phyloP scores from a whole-genome alignment of 352 stramenopile species.

The Thalassiosira hispida region DNA sequence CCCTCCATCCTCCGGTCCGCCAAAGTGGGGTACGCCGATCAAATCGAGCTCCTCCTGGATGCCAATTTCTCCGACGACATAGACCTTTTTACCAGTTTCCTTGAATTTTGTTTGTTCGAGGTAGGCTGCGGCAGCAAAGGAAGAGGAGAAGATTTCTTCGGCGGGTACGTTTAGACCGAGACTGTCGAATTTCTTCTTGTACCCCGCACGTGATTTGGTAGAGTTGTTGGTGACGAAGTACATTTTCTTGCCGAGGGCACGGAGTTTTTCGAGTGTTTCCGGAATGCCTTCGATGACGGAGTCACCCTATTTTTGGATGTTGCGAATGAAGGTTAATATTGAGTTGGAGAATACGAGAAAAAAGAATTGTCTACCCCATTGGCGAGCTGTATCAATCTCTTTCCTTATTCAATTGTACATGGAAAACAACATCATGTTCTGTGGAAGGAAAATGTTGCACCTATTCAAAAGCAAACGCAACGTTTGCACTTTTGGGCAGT shows the following conservation, averaged over 20 bases:
- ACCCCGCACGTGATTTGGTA: constrained; percentile 87
- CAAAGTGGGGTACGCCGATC: constrained; percentile 87
- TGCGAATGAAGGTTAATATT: background rate
- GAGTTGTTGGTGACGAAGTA: constrained; percentile 93
- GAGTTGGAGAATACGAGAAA: constrained; percentile 3
- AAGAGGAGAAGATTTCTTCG: constrained; percentile 88
- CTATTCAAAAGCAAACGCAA: too few relatives aligned
- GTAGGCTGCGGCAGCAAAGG: constrained; percentile 89
- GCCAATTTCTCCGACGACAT: constrained; percentile 89
- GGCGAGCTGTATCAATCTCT: too few relatives aligned
- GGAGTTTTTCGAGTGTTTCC: constrained; percentile 85
- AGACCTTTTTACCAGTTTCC: constrained; percentile 87
- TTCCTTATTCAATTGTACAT: too few relatives aligned
- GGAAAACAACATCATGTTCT: too few relatives aligned
- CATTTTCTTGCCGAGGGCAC: constrained; percentile 86
- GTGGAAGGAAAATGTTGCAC: too few relatives aligned
- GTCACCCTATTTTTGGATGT: constrained; percentile 74
- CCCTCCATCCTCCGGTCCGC: constrained; percentile 78
- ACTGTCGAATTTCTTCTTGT: constrained; percentile 88
- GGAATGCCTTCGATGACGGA: constrained; percentile 87
- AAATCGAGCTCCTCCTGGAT: constrained; percentile 90
- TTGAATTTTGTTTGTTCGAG: constrained; percentile 89
- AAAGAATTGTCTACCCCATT: too few relatives aligned
- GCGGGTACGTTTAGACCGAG: constrained; percentile 80
- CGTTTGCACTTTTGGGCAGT: too few relatives aligned